These are phyloP conservation scores for Corrigiola litoralis DNA, from an alignment of 179 eudicot genomes.

Conservation along the genomic window DNA sequence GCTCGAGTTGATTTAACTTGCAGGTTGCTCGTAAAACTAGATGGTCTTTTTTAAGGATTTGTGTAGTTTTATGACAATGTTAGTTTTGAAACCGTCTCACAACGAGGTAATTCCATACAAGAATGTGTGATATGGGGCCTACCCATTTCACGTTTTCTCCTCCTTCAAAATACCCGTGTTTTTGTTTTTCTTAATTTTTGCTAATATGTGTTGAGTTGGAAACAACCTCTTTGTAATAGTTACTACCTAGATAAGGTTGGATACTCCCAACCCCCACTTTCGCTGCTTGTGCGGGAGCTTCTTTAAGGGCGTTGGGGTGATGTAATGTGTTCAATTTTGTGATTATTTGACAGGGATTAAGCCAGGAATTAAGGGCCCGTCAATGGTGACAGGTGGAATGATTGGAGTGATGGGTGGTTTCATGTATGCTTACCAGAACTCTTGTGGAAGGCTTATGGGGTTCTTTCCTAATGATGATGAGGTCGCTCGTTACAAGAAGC, in stretches of 20 bases:
- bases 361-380: constrained; percentile 89
- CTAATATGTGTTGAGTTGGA: not conserved
- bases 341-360: constrained; percentile 66
- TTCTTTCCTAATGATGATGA: constrained; percentile 95
- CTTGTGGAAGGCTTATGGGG: constrained; percentile 92
- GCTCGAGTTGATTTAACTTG: no score
- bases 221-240: not conserved
- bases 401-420: constrained; percentile 93
- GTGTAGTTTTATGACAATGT: not conserved
- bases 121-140: no score
- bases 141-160: not conserved
- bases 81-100: no score
- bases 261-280: no score
- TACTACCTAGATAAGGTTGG: no score
- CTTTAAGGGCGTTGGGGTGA: no score
- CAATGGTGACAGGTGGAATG: constrained; percentile 94
- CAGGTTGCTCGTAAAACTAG: no score
- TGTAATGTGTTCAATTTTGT: no score
- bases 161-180: not conserved
- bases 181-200: not conserved
- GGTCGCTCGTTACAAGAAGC: constrained; percentile 79
- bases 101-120: no score
- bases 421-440: constrained; percentile 97
- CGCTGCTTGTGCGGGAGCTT: no score
- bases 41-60: no score